Base-by-base conservation (phyloP, 305 asterid species). In the Petunia hybrid region DNA sequence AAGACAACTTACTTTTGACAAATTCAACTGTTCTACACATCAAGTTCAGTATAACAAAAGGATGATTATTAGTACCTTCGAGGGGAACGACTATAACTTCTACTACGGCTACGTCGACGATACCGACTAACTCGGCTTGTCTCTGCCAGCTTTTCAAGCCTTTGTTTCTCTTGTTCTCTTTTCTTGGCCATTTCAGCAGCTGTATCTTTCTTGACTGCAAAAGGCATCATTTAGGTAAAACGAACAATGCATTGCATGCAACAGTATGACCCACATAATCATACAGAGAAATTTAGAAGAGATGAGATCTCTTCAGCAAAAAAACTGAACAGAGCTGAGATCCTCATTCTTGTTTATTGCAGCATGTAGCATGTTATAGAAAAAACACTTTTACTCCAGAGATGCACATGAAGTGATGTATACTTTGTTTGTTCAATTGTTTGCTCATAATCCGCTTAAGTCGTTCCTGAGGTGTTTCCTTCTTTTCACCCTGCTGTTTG, bases 401-500 rank as follows among this genome's bases (percentile, higher is more conserved):
- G 85, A 85, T 86, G 84, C 80, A 84, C 82, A 86, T 87, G 83
- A 89, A 87, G 80, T 81, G 78, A 79, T 82, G 41, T 84, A 85
- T 96, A 94, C 99, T 96, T 90, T 96, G 99, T 85, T 94, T 93
- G 89, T 91, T 96, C 88, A 96, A 90, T 88, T 96, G 99, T 86
- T 93, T 94, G 95, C 90, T 89, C 99, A 94, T 94, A 87, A 94
- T 94, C 89, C 98, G 87, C 85, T 96, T 93, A 83, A 93, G 97
- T 51, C 99, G 92, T 85, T 96, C 98, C 89, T 96, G 99, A 73
- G 97, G 98, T 14, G 98, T 96, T 90, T 96, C 98, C 93, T 93
- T 94, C 91, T 93, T 94, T 89, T 93, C 98, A 84, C 92, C 98
- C 83, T 80, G 93, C 82, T 88, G 98, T 91, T 96, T 96, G 36